phyloP scores from a whole-genome alignment of 768 basidiomycete species.

The Suillus plorans region DNA sequence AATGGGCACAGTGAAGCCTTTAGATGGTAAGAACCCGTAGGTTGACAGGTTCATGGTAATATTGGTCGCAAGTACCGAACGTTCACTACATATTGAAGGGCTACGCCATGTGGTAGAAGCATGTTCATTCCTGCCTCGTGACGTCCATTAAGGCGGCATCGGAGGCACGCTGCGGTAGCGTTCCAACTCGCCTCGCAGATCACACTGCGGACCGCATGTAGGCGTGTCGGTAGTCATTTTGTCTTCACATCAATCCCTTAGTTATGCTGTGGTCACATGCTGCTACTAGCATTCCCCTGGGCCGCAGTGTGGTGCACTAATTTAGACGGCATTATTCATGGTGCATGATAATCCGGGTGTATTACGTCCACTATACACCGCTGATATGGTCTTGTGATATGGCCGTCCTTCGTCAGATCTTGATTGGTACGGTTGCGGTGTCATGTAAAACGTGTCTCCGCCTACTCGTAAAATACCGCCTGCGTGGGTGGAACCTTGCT shows the following conservation, averaged over 20 bases:
- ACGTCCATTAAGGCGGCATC: slow-evolving; percentile 15
- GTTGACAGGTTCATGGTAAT: slow-evolving; percentile 32
- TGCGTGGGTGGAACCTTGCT: too few relatives aligned
- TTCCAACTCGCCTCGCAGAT: slow-evolving; percentile 4
- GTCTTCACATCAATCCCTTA: not conserved
- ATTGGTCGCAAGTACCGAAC: slow-evolving; percentile 19
- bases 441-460: not conserved
- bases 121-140: slow-evolving; percentile 7
- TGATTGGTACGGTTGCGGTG: not conserved
- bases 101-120: slow-evolving; percentile 27
- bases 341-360: not conserved
- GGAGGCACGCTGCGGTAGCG: slow-evolving; percentile 23
- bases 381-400: not conserved
- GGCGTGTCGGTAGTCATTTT: slow-evolving; percentile 1
- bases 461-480: too few relatives aligned
- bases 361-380: not conserved
- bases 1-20: slow-evolving; percentile 27
- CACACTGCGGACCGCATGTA: slow-evolving; percentile 5
- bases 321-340: not conserved
- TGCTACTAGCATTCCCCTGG: not conserved
- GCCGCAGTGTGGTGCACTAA: not conserved
- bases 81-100: slow-evolving; percentile 21
- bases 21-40: slow-evolving; percentile 26
- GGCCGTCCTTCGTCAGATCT: not conserved
- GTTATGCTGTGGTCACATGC: slow-evolving; percentile 1